Conservation (phyloP, 345 rosid genomes). For the Erodium maritimum region DNA sequence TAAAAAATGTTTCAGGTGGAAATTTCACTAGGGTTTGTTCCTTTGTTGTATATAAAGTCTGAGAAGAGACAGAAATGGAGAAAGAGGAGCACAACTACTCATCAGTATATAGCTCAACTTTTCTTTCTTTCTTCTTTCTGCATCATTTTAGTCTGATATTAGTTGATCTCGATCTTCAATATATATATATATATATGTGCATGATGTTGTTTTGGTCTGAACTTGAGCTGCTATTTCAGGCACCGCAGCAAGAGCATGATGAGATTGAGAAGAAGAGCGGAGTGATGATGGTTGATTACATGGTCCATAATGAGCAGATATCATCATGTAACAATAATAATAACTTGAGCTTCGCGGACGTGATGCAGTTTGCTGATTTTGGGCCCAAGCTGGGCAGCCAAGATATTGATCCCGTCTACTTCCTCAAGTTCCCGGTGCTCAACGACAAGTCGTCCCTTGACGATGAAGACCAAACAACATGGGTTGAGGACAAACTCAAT, state of each 20-base stretch:
- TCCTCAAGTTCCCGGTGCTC: constrained; percentile 78
- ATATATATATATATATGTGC: too few relatives aligned
- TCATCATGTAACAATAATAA: constrained; percentile 23
- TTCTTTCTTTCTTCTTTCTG: constrained; percentile 1
- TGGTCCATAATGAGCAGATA: constrained; percentile 33
- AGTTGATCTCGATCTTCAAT: too few relatives aligned
- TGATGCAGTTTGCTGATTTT: constrained; percentile 83
- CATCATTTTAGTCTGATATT: too few relatives aligned
- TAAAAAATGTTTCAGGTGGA: constrained; percentile 10
- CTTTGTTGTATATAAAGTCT: constrained; percentile 9
- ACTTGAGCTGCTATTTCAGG: constrained; percentile 28
- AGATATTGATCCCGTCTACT: constrained; percentile 66
- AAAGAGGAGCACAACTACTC: constrained; percentile 47
- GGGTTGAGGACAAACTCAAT: too few relatives aligned
- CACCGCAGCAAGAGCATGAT: too few relatives aligned
- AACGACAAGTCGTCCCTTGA: constrained; percentile 22
- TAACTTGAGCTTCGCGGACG: constrained; percentile 66
- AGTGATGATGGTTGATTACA: constrained; percentile 36
- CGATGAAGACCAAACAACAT: too few relatives aligned
- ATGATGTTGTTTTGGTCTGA: constrained; percentile 20
- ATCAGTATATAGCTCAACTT: constrained; percentile 25
- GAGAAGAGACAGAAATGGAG: too few relatives aligned
- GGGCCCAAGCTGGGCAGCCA: constrained; percentile 57
- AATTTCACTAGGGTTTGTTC: constrained; percentile 9
- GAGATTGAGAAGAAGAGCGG: constrained; percentile 21